Conservation (phyloP, 2,329 filamentous ascomycete genomes). For the Xylariaceae sp. region DNA sequence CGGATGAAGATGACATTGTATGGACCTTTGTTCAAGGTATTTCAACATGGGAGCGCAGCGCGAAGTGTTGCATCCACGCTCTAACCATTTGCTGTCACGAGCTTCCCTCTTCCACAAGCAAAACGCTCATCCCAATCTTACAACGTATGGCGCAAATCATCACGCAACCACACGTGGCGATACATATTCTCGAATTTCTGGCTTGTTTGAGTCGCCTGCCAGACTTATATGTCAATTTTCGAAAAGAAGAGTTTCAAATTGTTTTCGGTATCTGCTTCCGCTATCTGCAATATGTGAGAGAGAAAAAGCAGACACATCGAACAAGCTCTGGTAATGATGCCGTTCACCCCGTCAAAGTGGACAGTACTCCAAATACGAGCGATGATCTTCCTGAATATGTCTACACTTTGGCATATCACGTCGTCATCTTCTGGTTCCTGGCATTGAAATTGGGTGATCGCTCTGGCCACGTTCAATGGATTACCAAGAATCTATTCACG, state of each 20-base stretch:
- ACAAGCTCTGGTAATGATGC: slow-evolving; percentile 44
- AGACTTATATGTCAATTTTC: slow-evolving; percentile 80
- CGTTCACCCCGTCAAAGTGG: slow-evolving; percentile 26
- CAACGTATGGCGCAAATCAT: slow-evolving; percentile 96
- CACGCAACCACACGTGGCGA: slow-evolving; percentile 83
- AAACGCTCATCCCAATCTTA: slow-evolving; percentile 78
- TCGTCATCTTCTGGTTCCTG: slow-evolving; percentile 96
- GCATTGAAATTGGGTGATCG: slow-evolving; percentile 81
- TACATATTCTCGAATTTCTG: slow-evolving; percentile 96
- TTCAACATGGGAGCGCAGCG: slow-evolving; percentile 77
- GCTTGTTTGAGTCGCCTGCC: slow-evolving; percentile 81
- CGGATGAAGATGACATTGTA: slow-evolving; percentile 85
- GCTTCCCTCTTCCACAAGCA: slow-evolving; percentile 80
- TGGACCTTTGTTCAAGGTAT: slow-evolving; percentile 83
- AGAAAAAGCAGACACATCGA: slow-evolving; percentile 51
- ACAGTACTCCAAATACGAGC: slow-evolving; percentile 36
- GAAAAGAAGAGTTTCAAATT: slow-evolving; percentile 86
- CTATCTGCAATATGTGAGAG: slow-evolving; percentile 84
- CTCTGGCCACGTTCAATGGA: slow-evolving; percentile 81
- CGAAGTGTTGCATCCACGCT: slow-evolving; percentile 90
- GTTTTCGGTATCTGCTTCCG: slow-evolving; percentile 95
- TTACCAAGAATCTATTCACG: slow-evolving; percentile 78
- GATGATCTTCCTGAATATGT: slow-evolving; percentile 91
- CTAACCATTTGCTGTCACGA: slow-evolving; percentile 94
- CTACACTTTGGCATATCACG: slow-evolving; percentile 88